Conservation (phyloP, 768 basidiomycete species). For the Sarcodon aspratus region DNA sequence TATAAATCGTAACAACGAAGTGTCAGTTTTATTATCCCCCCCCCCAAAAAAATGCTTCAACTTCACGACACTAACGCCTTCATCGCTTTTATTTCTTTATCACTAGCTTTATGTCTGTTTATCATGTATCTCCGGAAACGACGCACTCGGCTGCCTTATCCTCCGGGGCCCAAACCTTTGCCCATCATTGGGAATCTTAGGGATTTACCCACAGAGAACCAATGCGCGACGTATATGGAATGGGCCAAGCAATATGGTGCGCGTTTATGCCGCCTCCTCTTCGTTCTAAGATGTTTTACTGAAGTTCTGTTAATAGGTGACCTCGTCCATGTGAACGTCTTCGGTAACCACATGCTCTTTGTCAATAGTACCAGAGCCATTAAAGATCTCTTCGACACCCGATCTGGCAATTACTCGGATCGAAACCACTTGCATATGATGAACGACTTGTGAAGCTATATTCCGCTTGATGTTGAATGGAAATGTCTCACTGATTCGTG, state of each 20-base stretch:
- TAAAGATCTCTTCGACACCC: constrained; percentile 16
- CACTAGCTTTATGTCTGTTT: no score
- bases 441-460: constrained; percentile 1
- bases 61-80: no score
- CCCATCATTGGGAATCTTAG: constrained; percentile 15
- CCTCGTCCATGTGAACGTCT: constrained; percentile 8
- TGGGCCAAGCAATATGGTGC: constrained; percentile 9
- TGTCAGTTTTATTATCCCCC: no score
- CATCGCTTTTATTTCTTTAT: no score
- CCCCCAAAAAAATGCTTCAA: no score
- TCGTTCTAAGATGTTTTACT: background rate
- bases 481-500: constrained; percentile 9
- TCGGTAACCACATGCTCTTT: constrained; percentile 11
- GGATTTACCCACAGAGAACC: constrained; percentile 7
- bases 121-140: no score
- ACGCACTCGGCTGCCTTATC: constrained; percentile 3
- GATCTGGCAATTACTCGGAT: constrained; percentile 14
- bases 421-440: constrained; percentile 8
- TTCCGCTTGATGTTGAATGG: background rate
- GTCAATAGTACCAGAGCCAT: constrained; percentile 10
- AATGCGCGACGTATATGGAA: constrained; percentile 6
- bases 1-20: no score
- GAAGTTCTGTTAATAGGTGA: constrained; percentile 5
- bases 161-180: constrained; percentile 14
- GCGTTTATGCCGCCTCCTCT: background rate